phyloP scores from a whole-genome alignment of 2,329 filamentous ascomycete genomes.

The Fusarium hainanense region DNA sequence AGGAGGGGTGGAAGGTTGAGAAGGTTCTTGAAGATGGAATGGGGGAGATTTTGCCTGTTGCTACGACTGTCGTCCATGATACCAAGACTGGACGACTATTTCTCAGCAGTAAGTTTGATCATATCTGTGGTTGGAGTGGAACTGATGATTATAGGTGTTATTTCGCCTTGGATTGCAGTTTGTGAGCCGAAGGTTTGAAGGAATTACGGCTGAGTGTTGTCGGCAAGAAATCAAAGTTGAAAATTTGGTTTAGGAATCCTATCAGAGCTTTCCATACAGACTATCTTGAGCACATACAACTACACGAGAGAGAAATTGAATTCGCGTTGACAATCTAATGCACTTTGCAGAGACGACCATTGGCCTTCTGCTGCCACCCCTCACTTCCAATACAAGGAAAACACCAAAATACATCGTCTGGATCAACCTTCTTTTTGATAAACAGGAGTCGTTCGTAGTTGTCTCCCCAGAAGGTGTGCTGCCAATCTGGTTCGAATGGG shows the following conservation, averaged over 20 bases:
- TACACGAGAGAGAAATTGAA: too few species aligned
- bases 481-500: conserved; percentile 53
- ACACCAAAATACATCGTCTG: conserved; percentile 61
- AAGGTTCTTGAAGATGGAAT: conserved; percentile 39
- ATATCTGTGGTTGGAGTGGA: rapidly evolving
- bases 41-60: conserved; percentile 33
- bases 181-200: conserved; percentile 34
- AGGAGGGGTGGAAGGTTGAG: conserved; percentile 25
- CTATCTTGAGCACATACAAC: too few species aligned
- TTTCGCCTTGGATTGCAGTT: conserved; percentile 40
- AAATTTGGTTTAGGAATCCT: too few species aligned
- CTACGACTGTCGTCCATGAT: conserved; percentile 43
- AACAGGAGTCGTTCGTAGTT: conserved; percentile 58
- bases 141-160: too few species aligned
- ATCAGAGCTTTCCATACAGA: too few species aligned
- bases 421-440: conserved; percentile 61
- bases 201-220: too few species aligned
- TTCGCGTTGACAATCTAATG: too few species aligned
- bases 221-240: too few species aligned
- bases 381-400: conserved; percentile 60
- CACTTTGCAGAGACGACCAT: conserved; percentile 45
- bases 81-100: conserved; percentile 39
- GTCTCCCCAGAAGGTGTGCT: conserved; percentile 56
- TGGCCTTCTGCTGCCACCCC: conserved; percentile 47
- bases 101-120: conserved; percentile 33